Percentiles rank a stretch among this genome's conserved stretches.
These are phyloP conservation scores for Zalerion maritima DNA, from an alignment of 495 filamentous ascomycete species.

Conservation along the genomic window DNA sequence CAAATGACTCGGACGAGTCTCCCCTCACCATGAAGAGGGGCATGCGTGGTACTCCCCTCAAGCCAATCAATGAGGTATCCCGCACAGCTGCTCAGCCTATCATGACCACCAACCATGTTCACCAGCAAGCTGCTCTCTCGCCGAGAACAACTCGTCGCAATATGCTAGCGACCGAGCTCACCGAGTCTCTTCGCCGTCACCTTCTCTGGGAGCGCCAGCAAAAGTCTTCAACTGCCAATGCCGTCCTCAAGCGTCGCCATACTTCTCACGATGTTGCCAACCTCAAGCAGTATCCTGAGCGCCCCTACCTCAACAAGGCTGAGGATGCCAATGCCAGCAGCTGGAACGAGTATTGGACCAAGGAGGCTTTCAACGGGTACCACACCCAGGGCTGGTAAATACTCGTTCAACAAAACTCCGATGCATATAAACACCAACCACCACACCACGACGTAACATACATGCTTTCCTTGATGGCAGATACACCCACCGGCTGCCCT, in stretches of 20 bases:
- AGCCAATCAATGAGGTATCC: constrained; percentile 51
- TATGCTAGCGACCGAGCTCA: constrained; percentile 91
- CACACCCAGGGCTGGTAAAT: constrained; percentile 42
- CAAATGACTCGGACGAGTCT: constrained; percentile 51
- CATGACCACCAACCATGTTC: constrained; percentile 50
- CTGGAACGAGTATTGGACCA: constrained; percentile 36
- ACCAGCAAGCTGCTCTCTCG: constrained; percentile 56
- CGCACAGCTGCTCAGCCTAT: constrained; percentile 67
- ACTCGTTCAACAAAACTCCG: no score
- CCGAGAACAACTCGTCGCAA: constrained; percentile 88
- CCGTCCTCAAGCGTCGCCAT: constrained; percentile 80
- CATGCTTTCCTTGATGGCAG: no score
- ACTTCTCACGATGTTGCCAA: constrained; percentile 82
- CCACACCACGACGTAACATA: no score
- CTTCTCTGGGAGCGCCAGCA: constrained; percentile 80
- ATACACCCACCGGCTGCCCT: no score
- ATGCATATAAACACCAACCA: no score
- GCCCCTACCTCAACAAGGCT: constrained; percentile 30
- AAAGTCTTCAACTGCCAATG: constrained; percentile 77
- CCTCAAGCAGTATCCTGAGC: constrained; percentile 59
- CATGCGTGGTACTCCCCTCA: constrained; percentile 25
- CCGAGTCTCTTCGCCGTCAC: constrained; percentile 61
- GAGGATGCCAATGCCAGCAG: constrained; percentile 28
- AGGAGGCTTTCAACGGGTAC: constrained; percentile 33
- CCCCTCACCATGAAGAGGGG: constrained; percentile 51